Base-by-base conservation (phyloP, 306 rosid species). In the peach (Prunus persica) region DNA sequence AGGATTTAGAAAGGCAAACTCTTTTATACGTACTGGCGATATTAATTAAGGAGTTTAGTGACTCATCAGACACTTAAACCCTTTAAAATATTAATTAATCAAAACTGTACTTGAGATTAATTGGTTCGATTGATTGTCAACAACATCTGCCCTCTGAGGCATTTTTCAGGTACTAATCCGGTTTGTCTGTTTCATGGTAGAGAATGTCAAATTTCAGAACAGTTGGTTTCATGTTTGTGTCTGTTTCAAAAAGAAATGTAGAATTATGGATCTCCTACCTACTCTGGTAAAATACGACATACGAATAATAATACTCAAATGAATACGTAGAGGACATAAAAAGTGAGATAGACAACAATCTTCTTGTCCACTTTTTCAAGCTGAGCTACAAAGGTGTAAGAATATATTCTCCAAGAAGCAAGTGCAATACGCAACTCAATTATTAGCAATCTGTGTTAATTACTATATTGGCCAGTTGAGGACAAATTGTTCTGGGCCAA, bases 41-140 rank as follows among this genome's bases (percentile, higher is more conserved):
- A 25, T 34, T 58, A 30, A 47, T 72, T 79, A 77, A 67, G 79
- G 85, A 82, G 80, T 80, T 86, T 77, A 77, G 20, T 88, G 95
- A 91, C 87, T 89, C 91, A 79, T 83, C 20, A 66, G 15, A 79
- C 95, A 89, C 91, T 89, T 81, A 78, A 76, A 76, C 84, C 65
- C 47, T 75, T 81, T 68, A 52, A 46, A 57, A 71, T 50, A 65
- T 71, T 65, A 75, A 45, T 25, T 68, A 50, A 56, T 62, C 43
- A 80, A 66, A 80, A 71, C 73, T 49, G 68, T 76, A 20, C 78
- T 47, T 70, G 56, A 65, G 69, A 67, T 50, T 72, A 19, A 3
- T 54, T 80, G 5, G 52, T 76, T 67, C 58, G 62, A 65, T 55
- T 57, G 56, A 65, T 55, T 71, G 56, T 57, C 75, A 84, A 14